Evolutionary conservation across 2,329 filamentous ascomycete species (phyloP), one percentile per base, ranked within the genome.

Genomic region (Pseudogymnoascus destructans): DNA sequence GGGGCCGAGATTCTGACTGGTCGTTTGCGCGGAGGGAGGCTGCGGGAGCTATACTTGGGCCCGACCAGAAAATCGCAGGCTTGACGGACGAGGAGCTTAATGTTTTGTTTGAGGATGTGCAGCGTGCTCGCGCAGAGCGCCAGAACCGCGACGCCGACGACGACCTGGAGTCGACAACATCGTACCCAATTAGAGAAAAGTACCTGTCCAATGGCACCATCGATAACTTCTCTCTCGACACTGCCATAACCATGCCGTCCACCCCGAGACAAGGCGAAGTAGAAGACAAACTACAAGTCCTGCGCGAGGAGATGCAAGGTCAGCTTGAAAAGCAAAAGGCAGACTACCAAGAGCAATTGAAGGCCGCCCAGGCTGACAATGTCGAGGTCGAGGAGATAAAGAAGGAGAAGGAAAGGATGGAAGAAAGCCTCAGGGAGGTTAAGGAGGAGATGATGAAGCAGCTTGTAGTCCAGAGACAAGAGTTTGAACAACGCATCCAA

Each of bases 211-310:
- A 87, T 58, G 92, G 92, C 1, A 96, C 92, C 0, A 79, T 97
- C 57, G 93, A 98, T 72, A 96, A 95, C 69, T 93, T 96, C 67
- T 97, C 92, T 1, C 77, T 98, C 13, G 93, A 98, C 69, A 98
- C 93, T 1, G 86, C 85, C 10, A 77, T 98, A 56, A 98, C 93
- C 0, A 90, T 96, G 78, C 93, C 93, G 1, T 95, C 90, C 0
- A 97, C 92, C 0, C 93, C 93, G 2, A 87, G 82, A 61, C 84
- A 86, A 61, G 81, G 79, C 21, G 89, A 91, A 59, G 80, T 84
- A 0, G 89, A 92, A 54, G 86, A 92, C 23, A 81, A 79, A 61
- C 74, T 95, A 62, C 84, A 82, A 61, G 81, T 88, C 59, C 80
- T 86, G 19, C 83, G 85, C 58, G 88, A 95, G 64, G 88, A 88